phyloP scores from a whole-genome alignment of 345 rosid species.

The Eutrema japonicum region DNA sequence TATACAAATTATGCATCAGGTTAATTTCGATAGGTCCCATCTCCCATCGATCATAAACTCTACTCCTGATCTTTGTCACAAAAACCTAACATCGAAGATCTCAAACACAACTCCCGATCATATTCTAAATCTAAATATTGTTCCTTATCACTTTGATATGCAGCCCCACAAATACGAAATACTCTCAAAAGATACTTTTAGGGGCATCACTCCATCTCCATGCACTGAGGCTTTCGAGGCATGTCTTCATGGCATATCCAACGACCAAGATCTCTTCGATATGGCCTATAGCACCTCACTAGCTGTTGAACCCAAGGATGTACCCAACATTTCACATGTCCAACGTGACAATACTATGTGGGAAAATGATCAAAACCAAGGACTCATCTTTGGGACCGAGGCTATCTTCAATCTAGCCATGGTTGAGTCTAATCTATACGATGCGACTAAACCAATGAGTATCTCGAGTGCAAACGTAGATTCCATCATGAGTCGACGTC shows the following conservation, averaged over 20 bases:
- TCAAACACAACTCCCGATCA: constrained; percentile 13
- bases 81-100: constrained; percentile 29
- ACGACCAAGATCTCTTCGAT: neutral
- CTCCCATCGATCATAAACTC: constrained; percentile 20
- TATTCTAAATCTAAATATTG: constrained; percentile 6
- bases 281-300: neutral
- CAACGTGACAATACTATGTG: constrained; percentile 4
- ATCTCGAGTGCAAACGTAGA: neutral
- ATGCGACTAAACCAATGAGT: neutral
- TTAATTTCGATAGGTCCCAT: constrained; percentile 14
- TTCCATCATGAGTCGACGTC: neutral
- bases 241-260: constrained; percentile 18
- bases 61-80: constrained; percentile 29
- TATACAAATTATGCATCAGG: constrained; percentile 17
- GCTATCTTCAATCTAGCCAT: constrained; percentile 9
- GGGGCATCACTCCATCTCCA: constrained; percentile 2
- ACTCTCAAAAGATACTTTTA: constrained; percentile 2
- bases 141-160: constrained; percentile 13
- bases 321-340: neutral
- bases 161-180: constrained; percentile 15
- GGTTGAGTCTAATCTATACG: constrained; percentile 14
- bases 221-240: constrained; percentile 25
- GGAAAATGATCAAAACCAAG: constrained; percentile 22
- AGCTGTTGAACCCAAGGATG: neutral
- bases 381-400: constrained; percentile 1